These are phyloP conservation scores for Scedosporium apiospermum DNA, from an alignment of 2,329 filamentous ascomycete genomes.

Conservation along the genomic window DNA sequence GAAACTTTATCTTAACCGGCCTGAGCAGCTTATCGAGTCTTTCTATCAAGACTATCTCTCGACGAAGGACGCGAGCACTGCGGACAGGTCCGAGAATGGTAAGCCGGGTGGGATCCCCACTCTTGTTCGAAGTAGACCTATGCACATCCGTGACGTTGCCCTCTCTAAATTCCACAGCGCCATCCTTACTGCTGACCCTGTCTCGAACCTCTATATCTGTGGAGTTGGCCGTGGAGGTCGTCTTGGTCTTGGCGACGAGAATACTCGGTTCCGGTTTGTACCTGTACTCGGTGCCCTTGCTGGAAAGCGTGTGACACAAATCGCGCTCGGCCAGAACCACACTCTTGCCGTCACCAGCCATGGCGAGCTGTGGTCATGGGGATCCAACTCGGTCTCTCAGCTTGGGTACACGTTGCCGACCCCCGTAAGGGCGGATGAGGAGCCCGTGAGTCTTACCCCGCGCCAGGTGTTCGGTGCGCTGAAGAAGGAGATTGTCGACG, in stretches of 20 bases:
- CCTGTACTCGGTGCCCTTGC: conserved; percentile 70
- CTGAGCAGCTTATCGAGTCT: conserved; percentile 63
- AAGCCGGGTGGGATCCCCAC: conserved; percentile 54
- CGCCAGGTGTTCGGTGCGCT: conserved; percentile 86
- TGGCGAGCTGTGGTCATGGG: conserved; percentile 94
- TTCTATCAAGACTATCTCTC: conserved; percentile 58
- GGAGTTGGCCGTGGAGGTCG: conserved; percentile 86
- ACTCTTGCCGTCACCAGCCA: conserved; percentile 74
- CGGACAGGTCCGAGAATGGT: conserved; percentile 10
- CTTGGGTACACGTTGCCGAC: conserved; percentile 72
- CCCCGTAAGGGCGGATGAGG: conserved; percentile 61
- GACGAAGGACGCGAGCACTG: neutral
- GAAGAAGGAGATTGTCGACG: conserved; percentile 74
- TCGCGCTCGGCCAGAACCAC: conserved; percentile 87
- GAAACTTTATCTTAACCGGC: conserved; percentile 65
- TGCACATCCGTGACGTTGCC: conserved; percentile 70
- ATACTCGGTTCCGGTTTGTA: conserved; percentile 76
- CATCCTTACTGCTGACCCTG: conserved; percentile 74
- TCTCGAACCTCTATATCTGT: conserved; percentile 86
- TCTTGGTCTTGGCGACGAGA: conserved; percentile 81
- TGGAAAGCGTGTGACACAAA: conserved; percentile 63
- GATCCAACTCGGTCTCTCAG: conserved; percentile 76
- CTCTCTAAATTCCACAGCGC: conserved; percentile 91
- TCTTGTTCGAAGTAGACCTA: conserved; percentile 59
- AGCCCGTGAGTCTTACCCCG: conserved; percentile 71